phyloP scores from a whole-genome alignment of 2,329 filamentous ascomycete species.

The Fusarium pseudoanthophilum region DNA sequence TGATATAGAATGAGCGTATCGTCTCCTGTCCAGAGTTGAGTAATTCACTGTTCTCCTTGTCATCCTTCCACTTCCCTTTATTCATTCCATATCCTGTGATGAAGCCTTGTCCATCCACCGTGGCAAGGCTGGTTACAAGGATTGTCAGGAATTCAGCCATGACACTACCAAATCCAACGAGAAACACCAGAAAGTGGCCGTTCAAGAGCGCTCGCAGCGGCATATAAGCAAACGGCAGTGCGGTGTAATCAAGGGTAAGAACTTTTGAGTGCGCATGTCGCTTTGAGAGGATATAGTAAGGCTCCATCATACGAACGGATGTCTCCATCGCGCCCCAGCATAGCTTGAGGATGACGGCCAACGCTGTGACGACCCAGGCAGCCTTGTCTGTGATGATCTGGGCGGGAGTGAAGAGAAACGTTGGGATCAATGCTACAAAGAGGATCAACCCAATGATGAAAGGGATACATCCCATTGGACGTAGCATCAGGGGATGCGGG shows the following conservation, averaged over 20 bases:
- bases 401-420: conserved; percentile 69
- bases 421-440: conserved; percentile 68
- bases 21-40: conserved; percentile 69
- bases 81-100: conserved; percentile 46
- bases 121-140: conserved; percentile 72
- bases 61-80: conserved; percentile 18
- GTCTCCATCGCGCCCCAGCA: conserved; percentile 76
- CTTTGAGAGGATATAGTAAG: conserved; percentile 75
- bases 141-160: conserved; percentile 79
- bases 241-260: conserved; percentile 78
- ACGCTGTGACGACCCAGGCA: conserved; percentile 72
- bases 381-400: conserved; percentile 68
- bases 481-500: conserved; percentile 76
- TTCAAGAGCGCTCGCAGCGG: conserved; percentile 71
- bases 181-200: conserved; percentile 71
- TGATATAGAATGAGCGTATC: conserved; percentile 71
- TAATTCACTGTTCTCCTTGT: conserved; percentile 35
- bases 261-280: conserved; percentile 73
- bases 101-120: conserved; percentile 72
- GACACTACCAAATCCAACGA: conserved; percentile 76
- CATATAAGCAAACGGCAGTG: conserved; percentile 74
- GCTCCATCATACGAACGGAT: conserved; percentile 77
- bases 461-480: conserved; percentile 66
- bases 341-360: conserved; percentile 75
- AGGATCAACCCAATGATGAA: conserved; percentile 68